These are phyloP conservation scores for Tremella mesenterica DNA, from an alignment of 768 basidiomycete species.

Conservation along the genomic window DNA sequence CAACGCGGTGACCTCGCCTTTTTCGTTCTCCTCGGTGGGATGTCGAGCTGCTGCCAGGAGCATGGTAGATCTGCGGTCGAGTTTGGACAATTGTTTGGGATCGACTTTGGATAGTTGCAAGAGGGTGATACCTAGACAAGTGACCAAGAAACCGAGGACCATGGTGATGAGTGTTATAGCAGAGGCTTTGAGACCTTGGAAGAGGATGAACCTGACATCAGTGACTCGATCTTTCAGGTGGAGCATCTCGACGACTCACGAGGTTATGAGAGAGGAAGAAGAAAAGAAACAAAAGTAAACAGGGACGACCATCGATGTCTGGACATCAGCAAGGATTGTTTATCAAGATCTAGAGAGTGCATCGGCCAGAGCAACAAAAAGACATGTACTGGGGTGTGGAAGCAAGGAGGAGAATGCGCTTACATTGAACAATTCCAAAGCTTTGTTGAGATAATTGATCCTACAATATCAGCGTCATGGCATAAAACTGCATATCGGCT, in stretches of 20 bases:
- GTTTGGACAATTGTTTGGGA: constrained; percentile 57
- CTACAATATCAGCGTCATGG: too few species aligned
- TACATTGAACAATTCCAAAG: constrained; percentile 70
- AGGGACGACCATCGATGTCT: constrained; percentile 52
- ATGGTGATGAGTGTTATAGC: constrained; percentile 75
- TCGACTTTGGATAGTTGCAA: constrained; percentile 73
- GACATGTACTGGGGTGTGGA: too few species aligned
- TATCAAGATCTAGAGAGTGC: too few species aligned
- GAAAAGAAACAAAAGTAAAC: constrained; percentile 49
- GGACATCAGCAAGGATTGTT: neutral
- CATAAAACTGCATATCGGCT: constrained; percentile 52
- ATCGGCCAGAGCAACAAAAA: too few species aligned
- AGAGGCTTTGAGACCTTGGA: constrained; percentile 75
- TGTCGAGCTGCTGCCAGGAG: constrained; percentile 75
- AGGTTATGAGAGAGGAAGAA: constrained; percentile 46
- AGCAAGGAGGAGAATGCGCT: constrained; percentile 9
- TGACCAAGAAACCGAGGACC: constrained; percentile 72
- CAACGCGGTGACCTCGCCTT: constrained; percentile 57
- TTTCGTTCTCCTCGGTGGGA: constrained; percentile 61
- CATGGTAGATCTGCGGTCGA: constrained; percentile 83
- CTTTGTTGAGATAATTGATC: constrained; percentile 91
- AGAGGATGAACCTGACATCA: constrained; percentile 82
- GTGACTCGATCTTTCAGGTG: too few species aligned
- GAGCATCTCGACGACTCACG: too few species aligned
- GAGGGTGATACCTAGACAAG: constrained; percentile 73